Percentiles rank a stretch among this genome's conserved stretches.
Conservation (phyloP, 202 grass and related monocot genomes). For the Setaria italica region DNA sequence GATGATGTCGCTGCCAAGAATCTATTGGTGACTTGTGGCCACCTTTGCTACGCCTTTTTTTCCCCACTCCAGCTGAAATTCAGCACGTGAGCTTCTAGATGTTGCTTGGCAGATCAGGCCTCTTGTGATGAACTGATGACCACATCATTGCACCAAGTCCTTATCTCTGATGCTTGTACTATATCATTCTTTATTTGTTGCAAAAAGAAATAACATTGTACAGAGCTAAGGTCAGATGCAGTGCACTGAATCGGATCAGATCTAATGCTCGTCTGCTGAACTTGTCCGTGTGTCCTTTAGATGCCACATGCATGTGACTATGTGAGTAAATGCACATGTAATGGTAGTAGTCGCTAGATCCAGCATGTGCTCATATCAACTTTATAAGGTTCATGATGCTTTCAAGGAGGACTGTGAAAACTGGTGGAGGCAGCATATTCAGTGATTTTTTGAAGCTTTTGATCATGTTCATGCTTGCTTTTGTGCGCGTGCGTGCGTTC, state of each 20-base stretch:
- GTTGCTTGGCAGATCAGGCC: constrained; percentile 34
- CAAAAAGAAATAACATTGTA: not conserved
- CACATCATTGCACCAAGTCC: constrained; percentile 35
- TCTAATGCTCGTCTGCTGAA: constrained; percentile 21
- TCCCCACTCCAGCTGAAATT: constrained; percentile 34
- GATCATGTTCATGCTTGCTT: not conserved
- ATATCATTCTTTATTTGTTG: constrained; percentile 8
- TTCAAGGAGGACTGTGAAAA: constrained; percentile 1
- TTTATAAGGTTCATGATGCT: constrained; percentile 17
- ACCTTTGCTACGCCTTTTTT: constrained; percentile 11
- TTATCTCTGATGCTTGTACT: constrained; percentile 32
- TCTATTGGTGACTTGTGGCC: constrained; percentile 36
- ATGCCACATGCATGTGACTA: constrained; percentile 25
- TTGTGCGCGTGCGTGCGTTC: not conserved
- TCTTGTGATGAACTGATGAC: constrained; percentile 31
- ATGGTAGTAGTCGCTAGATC: constrained; percentile 15
- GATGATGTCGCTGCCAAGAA: constrained; percentile 39
- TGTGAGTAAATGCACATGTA: not conserved
- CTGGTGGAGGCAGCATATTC: constrained; percentile 18
- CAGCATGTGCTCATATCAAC: constrained; percentile 8
- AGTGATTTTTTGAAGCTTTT: not conserved
- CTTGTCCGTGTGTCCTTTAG: constrained; percentile 4
- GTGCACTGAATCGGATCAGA: constrained; percentile 25
- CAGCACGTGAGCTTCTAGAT: constrained; percentile 59
- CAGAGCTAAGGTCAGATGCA: constrained; percentile 51